These are phyloP conservation scores for Rhizoclosmatium sp. DNA, from an alignment of 192 early-diverging fungal genomes.

Conservation along the genomic window DNA sequence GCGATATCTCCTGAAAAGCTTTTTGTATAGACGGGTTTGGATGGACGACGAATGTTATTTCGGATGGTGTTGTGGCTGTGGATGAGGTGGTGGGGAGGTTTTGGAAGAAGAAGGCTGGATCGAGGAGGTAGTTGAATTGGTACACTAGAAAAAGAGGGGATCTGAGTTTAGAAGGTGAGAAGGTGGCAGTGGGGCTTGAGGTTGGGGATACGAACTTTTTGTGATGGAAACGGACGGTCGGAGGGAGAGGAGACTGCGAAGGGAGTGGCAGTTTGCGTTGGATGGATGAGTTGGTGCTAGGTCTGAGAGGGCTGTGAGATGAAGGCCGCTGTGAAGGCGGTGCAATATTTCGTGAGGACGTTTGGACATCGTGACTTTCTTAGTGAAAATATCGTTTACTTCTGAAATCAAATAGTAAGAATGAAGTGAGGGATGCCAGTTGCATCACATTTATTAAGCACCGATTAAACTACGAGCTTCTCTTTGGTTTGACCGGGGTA, in stretches of 20 bases:
- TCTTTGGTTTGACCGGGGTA: not conserved
- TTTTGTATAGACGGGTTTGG: not conserved
- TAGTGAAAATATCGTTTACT: not conserved
- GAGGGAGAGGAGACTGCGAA: constrained; percentile 1
- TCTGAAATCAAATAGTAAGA: too few species aligned
- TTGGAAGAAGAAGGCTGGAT: constrained; percentile 24
- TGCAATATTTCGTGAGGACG: not conserved
- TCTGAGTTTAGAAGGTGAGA: too few species aligned
- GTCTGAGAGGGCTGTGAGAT: constrained; percentile 3
- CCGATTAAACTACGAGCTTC: not conserved
- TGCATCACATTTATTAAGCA: not conserved
- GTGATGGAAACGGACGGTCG: constrained; percentile 7
- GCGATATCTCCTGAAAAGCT: too few species aligned
- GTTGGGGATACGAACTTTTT: too few species aligned
- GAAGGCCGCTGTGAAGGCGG: not conserved
- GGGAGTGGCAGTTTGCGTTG: constrained; percentile 8
- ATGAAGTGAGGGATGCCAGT: too few species aligned
- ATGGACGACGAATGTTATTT: constrained; percentile 22
- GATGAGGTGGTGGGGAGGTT: constrained; percentile 3
- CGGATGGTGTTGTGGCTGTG: not conserved
- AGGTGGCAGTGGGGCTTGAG: too few species aligned
- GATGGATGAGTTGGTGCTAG: not conserved
- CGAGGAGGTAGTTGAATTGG: constrained; percentile 41
- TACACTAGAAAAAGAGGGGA: not conserved
- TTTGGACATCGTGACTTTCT: not conserved